These are phyloP conservation scores for Triadica sebifera DNA, from an alignment of 345 rosid species.

Conservation along the genomic window DNA sequence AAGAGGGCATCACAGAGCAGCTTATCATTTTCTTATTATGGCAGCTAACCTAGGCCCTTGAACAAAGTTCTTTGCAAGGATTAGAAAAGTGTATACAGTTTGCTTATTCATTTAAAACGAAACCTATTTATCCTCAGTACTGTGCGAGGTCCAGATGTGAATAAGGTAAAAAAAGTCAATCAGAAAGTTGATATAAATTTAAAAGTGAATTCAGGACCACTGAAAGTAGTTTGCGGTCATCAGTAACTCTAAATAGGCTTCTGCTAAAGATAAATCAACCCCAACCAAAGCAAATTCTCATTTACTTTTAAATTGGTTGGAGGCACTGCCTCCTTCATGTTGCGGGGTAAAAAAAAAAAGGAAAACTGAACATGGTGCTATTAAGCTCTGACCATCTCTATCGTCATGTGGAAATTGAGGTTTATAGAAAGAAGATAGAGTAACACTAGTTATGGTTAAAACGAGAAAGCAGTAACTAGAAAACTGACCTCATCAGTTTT, in stretches of 20 bases:
- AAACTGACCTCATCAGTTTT: slow-evolving; percentile 61
- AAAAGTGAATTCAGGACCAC: neutral
- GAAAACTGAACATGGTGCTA: neutral
- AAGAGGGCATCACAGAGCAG: neutral
- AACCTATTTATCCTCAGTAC: neutral
- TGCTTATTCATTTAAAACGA: neutral
- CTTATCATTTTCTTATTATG: neutral
- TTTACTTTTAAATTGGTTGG: neutral
- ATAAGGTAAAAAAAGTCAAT: neutral
- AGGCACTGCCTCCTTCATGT: neutral
- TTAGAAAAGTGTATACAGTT: neutral
- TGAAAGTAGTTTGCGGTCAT: neutral
- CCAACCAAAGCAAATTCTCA: neutral
- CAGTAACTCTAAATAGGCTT: neutral
- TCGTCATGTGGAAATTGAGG: neutral
- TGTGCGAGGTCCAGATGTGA: neutral
- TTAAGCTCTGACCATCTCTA: neutral
- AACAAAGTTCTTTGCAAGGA: neutral
- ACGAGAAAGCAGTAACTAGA: neutral
- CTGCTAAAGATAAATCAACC: neutral
- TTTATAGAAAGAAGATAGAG: neutral
- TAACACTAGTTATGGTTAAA: neutral
- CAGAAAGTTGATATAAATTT: neutral
- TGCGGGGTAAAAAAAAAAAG: neutral
- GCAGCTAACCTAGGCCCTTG: neutral